Conservation (phyloP, 1,284 basidiomycete species). For the Neotropicomus parvogracilis region DNA sequence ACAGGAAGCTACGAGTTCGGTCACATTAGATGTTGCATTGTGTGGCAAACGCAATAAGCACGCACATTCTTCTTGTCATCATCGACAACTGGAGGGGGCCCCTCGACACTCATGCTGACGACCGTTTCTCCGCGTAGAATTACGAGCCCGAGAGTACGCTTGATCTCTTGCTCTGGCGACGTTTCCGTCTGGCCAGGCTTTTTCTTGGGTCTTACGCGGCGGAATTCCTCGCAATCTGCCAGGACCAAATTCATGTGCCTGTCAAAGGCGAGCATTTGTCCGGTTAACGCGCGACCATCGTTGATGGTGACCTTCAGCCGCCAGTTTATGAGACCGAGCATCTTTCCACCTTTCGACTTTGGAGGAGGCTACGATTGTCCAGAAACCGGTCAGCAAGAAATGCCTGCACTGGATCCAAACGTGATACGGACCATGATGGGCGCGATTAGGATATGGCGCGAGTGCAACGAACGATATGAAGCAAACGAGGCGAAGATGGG, state of each 20-base stretch:
- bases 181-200: conserved; percentile 72
- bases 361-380: conserved; percentile 67
- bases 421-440: conserved; percentile 58
- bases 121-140: conserved; percentile 96
- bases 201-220: conserved; percentile 84
- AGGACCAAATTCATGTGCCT: conserved; percentile 99
- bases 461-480: conserved; percentile 19
- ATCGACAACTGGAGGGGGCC: conserved; percentile 90
- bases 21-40: conserved; percentile 14
- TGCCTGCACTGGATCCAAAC: conserved; percentile 5
- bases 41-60: conserved; percentile 17
- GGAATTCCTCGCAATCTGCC: conserved; percentile 95
- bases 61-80: conserved; percentile 80
- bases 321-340: conserved; percentile 98
- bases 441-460: conserved; percentile 29
- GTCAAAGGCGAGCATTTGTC: conserved; percentile 99
- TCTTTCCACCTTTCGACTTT: conserved; percentile 96
- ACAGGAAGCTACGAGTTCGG: conserved; percentile 61
- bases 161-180: conserved; percentile 89
- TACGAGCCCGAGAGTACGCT: conserved; percentile 91
- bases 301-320: conserved; percentile 96
- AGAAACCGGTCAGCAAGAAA: conserved; percentile 4
- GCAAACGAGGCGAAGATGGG: conserved; percentile 18
- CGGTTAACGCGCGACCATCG: conserved; percentile 93
- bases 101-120: conserved; percentile 93